A percentile compares a stretch with the other conserved stretches of the same genome.
These are phyloP conservation scores for Boletus rubroflammeus DNA, from an alignment of 768 basidiomycete genomes.

Conservation along the genomic window DNA sequence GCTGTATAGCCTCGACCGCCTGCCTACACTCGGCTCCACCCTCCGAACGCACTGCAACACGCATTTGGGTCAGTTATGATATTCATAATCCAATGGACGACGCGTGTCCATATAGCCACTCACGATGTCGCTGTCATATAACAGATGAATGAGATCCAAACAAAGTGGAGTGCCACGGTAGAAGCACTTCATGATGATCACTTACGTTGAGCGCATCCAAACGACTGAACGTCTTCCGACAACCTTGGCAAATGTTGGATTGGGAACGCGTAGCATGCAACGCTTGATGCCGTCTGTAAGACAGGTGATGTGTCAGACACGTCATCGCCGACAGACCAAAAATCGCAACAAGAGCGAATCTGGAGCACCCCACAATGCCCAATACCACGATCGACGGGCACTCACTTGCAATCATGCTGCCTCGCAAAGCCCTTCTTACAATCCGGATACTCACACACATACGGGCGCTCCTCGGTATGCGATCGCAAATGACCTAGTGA, in stretches of 20 bases:
- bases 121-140: constrained; percentile 66
- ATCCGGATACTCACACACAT: constrained; percentile 89
- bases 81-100: constrained; percentile 22
- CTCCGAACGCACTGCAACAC: constrained; percentile 69
- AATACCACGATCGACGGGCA: constrained; percentile 22
- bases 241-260: constrained; percentile 84
- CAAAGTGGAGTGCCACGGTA: constrained; percentile 16
- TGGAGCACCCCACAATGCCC: background rate
- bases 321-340: background rate
- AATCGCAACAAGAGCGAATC: background rate
- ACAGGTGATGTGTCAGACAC: constrained; percentile 7
- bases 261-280: constrained; percentile 82
- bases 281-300: constrained; percentile 77
- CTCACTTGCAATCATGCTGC: constrained; percentile 96
- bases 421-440: constrained; percentile 94
- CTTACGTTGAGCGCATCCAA: constrained; percentile 92
- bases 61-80: constrained; percentile 23
- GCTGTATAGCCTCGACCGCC: constrained; percentile 37
- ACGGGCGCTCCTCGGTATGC: constrained; percentile 93
- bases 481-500: constrained; percentile 82
- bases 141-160: constrained; percentile 25
- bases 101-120: constrained; percentile 35
- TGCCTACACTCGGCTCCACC: constrained; percentile 75
- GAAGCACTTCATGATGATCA: constrained; percentile 34
- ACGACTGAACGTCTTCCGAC: constrained; percentile 92